phyloP scores from a whole-genome alignment of 2,329 filamentous ascomycete genomes.

The Calonectria pseudoreteaudii region DNA sequence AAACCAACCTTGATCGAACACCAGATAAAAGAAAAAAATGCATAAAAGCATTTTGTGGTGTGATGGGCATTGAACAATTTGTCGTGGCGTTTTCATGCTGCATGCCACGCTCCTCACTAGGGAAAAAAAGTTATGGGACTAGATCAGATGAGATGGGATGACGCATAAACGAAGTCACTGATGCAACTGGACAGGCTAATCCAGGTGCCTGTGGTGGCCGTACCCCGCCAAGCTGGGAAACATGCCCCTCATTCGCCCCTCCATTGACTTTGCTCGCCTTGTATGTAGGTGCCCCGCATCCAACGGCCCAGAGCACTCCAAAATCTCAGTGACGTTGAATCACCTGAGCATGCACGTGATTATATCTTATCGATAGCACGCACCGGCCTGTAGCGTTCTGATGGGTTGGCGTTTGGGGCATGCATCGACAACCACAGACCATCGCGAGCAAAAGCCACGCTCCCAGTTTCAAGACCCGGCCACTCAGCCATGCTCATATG shows the following conservation, averaged over 20 bases:
- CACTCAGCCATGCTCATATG: constrained; percentile 39
- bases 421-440: constrained; percentile 36
- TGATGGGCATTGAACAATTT: background rate
- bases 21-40: background rate
- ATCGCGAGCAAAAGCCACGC: constrained; percentile 17
- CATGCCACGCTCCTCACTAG: background rate
- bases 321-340: constrained; percentile 4
- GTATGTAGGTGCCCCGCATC: constrained; percentile 36
- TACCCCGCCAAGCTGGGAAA: constrained; percentile 38
- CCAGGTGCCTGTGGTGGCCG: constrained; percentile 15
- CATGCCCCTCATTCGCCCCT: constrained; percentile 43
- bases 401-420: constrained; percentile 37
- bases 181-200: constrained; percentile 34
- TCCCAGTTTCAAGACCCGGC: constrained; percentile 23
- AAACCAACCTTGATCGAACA: constrained; percentile 5
- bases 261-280: constrained; percentile 29
- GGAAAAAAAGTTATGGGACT: background rate
- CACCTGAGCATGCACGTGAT: constrained; percentile 37
- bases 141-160: constrained; percentile 30
- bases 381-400: constrained; percentile 30
- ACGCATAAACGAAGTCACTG: constrained; percentile 36
- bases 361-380: constrained; percentile 36
- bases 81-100: constrained; percentile 15
- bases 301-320: background rate
- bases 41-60: background rate